Evolutionary conservation across 2,329 filamentous ascomycete genomes (phyloP), one percentile per base, ranked within the genome.

Genomic region (Scolecobasidium constrictum): DNA sequence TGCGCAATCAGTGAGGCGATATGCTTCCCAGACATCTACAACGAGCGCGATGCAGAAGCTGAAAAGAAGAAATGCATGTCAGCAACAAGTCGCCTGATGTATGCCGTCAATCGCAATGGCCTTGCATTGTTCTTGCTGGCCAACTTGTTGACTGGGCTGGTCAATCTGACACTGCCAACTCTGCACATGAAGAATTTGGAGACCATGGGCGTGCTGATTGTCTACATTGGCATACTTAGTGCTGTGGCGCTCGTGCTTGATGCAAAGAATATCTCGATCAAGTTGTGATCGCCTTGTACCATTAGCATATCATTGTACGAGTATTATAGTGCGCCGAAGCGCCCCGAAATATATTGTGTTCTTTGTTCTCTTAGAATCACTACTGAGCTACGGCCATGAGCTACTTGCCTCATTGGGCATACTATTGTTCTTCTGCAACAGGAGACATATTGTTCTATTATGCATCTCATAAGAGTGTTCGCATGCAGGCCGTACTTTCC

Each of bases 161-260:
- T 96, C 42, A 98, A 98, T 59, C 69, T 98, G 71, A 84, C 80
- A 3, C 62, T 96, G 43, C 80, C 81, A 31, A 98, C 92, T 3
- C 63, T 96, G 49, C 74, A 90, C 56, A 77, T 83, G 49, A 71
- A 69, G 4, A 73, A 76, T 6, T 53, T 72, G 3, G 60, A 66
- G 44, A 77, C 87, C 0, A 85, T 94, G 77, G 78, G 61, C 0
- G 77, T 95, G 23, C 60, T 98, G 49, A 61, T 86, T 17, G 75
- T 60, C 4, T 96, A 96, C 61, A 80, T 81, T 40, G 73, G 67
- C 2, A 63, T 71, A 1, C 47, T 95, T 35, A 82, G 84, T 1
- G 74, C 62, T 1, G 57, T 85, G 38, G 90, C 86, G 2, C 62
- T 90, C 12, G 67, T 58, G 2, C 59, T 90, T 48, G 82, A 90